These are phyloP conservation scores for Lasiosphaeris hirsuta DNA, from an alignment of 495 filamentous ascomycete genomes.

Conservation along the genomic window DNA sequence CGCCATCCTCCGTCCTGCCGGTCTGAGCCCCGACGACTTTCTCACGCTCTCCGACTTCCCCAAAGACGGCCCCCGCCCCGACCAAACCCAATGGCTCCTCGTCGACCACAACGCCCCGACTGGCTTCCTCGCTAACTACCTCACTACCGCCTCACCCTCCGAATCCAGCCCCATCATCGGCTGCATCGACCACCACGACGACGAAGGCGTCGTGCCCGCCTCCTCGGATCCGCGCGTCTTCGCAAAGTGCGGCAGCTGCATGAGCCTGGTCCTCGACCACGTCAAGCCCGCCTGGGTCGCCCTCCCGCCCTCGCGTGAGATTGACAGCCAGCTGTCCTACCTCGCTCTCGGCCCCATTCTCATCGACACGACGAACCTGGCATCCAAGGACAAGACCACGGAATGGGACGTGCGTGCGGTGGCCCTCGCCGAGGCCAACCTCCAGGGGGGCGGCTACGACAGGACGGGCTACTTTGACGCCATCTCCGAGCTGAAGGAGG, in stretches of 20 bases:
- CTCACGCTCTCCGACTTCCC: slow-evolving; percentile 53
- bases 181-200: slow-evolving; percentile 90
- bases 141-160: slow-evolving; percentile 1
- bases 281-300: slow-evolving; percentile 56
- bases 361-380: slow-evolving; percentile 79
- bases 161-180: slow-evolving; percentile 51
- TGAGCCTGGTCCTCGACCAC: slow-evolving; percentile 68
- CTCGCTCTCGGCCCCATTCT: slow-evolving; percentile 78
- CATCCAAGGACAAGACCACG: slow-evolving; percentile 68
- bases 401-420: slow-evolving; percentile 62
- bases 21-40: slow-evolving; percentile 41
- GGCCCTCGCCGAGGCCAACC: slow-evolving; percentile 54
- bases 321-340: slow-evolving; percentile 60
- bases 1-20: slow-evolving; percentile 47
- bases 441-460: slow-evolving; percentile 44
- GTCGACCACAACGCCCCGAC: slow-evolving; percentile 89
- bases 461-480: slow-evolving; percentile 57
- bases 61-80: slow-evolving; percentile 21
- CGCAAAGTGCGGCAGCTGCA: slow-evolving; percentile 71
- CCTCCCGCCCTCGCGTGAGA: slow-evolving; percentile 22
- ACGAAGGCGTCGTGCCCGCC: slow-evolving; percentile 64
- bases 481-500: slow-evolving; percentile 64
- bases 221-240: slow-evolving; percentile 59
- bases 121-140: slow-evolving; percentile 45
- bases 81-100: slow-evolving; percentile 57